Evolutionary conservation across 805 yeast species (phyloP), one percentile per base, ranked within the genome.

Genomic region (Grigorovia jiainica): DNA sequence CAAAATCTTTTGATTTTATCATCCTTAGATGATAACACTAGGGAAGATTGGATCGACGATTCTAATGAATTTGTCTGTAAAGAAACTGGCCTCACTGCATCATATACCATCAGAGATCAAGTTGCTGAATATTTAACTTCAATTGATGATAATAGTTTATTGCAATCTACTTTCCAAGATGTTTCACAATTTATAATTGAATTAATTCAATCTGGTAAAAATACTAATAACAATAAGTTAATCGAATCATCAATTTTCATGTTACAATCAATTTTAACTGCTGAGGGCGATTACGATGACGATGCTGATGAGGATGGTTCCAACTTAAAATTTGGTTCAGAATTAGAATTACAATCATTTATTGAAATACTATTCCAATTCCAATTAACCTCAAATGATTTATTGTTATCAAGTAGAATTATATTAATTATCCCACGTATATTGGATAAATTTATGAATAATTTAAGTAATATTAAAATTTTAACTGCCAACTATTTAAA

Each of bases 1-100:
- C 52, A 59, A 7, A 43, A 65, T n/a, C 49, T 77, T 5, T 48
- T 68, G 1, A 48, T 50, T 3, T 57, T 73, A 7, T 58, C 77
- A 5, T 52, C 60, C 9, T 51, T 79, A 10, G 69, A 81, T 2
- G 44, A 52, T 1, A 70, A 66, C 5, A 59, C 65, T 0, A 72
- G 67, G 29, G 71, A 70, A 4, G 48, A 47, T n/a, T 84, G 80
- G 70, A 57, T 60, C 3, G 66, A 64, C 2, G 89, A 87, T 54
- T 73, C 78, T 53, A 86, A 87, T 53, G 61, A 59, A 3, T 87
- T 76, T 57, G 83, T 86, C 5, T 74, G 87, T 2, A 81, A 76
- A 29, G 87, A 84, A 43, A 70, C 85, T 2, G 95, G 87, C 1
- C 68, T 87, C 25, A 64, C 79, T 0, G 64, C 79, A 0, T 74